These are phyloP conservation scores for Phycomyces nitens DNA, from an alignment of 192 early-diverging fungal genomes.

Conservation along the genomic window DNA sequence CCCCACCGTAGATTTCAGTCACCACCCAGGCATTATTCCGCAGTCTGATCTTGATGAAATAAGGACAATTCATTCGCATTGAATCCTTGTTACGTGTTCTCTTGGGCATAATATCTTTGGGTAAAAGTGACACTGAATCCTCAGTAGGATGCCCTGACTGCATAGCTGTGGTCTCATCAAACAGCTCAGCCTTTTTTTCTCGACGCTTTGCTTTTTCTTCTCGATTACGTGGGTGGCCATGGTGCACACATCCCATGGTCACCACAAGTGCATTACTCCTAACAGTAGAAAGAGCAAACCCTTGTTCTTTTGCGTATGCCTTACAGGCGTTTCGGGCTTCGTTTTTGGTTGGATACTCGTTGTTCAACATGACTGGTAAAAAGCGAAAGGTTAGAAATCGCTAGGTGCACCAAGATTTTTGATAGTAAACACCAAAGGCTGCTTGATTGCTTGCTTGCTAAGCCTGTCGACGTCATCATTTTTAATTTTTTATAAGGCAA, in stretches of 20 bases:
- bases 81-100: neutral
- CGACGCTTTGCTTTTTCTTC: neutral
- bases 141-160: neutral
- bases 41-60: slow-evolving; percentile 1
- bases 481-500: no score
- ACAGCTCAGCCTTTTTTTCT: neutral
- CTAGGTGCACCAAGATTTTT: slow-evolving; percentile 3
- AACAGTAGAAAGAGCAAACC: neutral
- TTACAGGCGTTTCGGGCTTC: slow-evolving; percentile 1
- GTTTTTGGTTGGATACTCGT: slow-evolving; percentile 1
- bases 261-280: slow-evolving; percentile 1
- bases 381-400: slow-evolving; percentile 2
- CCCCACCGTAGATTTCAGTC: neutral
- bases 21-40: neutral
- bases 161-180: neutral
- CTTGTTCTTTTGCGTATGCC: slow-evolving; percentile 1
- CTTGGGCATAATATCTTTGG: neutral
- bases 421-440: neutral
- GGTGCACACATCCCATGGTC: neutral
- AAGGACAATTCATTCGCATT: neutral
- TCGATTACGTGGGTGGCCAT: slow-evolving; percentile 4
- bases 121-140: neutral
- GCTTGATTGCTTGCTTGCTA: neutral
- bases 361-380: slow-evolving; percentile 1
- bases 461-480: neutral